Evolutionary conservation across 2,329 filamentous ascomycete genomes (phyloP), one percentile per base, ranked within the genome.

Genomic region (Aphanoascus verrucosus): DNA sequence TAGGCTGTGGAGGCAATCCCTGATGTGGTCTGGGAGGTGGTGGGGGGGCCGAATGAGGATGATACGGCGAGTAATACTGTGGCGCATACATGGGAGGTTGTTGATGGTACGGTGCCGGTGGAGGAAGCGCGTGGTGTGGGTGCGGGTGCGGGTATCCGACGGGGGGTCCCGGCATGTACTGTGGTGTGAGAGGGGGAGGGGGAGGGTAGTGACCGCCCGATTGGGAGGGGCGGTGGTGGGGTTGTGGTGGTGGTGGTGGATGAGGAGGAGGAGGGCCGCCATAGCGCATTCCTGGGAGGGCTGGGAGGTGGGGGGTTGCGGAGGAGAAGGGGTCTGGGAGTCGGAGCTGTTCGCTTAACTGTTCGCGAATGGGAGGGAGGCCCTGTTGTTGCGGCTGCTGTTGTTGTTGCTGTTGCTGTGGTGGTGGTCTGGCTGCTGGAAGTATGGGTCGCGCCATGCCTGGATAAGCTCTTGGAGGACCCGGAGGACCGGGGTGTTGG

Each of bases 261-360:
- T 15, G 49, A 5, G 17, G 55, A 19, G 46, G 53, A 48, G 44
- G 38, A 11, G 45, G 56, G 34, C 50, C 52, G 19, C 37, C 44
- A 52, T 71, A 70, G 50, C 66, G 64, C 5, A 69, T 67, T 11
- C 67, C 66, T n/a, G 64, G 66, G 5, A 67, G 69, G 15, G 68
- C 67, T 12, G 69, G 69, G 8, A 72, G 66, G 50, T 69, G 69
- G n/a, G 65, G 69, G 15, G 64, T 64, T 6, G 57, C 56, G 1
- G 60, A 57, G 6, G 64, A 60, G 54, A 71, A 71, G 12, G 67
- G 66, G 52, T 70, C 67, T 9, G 69, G 69, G 23, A 70, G 59
- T 47, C 63, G 62, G 43, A 67, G 58, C 49, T 65, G 63, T 28
- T 66, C 63, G 45, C 60, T 62, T 34, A 65, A 60, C 38, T 66